A percentile compares a stretch with the other conserved stretches of the same genome.
Conservation (phyloP, 2,329 filamentous ascomycete genomes). For the Fusarium sambucinum region DNA sequence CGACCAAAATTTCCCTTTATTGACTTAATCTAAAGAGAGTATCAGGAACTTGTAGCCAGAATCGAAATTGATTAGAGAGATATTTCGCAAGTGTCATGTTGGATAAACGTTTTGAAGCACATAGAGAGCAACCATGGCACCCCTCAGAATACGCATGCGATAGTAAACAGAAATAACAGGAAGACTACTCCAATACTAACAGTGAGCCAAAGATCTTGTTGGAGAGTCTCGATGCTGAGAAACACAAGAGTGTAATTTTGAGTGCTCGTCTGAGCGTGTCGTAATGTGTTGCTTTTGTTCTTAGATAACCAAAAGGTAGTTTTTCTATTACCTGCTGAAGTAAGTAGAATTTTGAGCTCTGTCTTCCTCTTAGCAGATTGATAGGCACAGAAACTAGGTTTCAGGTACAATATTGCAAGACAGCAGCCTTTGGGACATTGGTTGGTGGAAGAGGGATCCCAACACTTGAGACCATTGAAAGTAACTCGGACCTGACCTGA, state of each 20-base stretch:
- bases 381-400: not conserved
- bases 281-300: not conserved
- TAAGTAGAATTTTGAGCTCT: not conserved
- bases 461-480: not conserved
- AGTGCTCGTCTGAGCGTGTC: not conserved
- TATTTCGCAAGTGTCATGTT: not conserved
- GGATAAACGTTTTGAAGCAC: not conserved
- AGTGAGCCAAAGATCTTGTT: not conserved
- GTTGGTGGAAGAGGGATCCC: not conserved
- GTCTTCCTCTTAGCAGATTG: not conserved
- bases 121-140: not conserved
- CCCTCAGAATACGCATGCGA: not conserved
- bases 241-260: not conserved
- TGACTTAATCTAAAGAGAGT: not conserved
- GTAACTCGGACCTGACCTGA: not conserved
- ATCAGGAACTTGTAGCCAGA: not conserved
- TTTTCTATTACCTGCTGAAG: not conserved
- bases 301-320: not conserved
- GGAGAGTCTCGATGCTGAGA: not conserved
- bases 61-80: not conserved
- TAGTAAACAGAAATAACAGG: not conserved
- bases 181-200: not conserved
- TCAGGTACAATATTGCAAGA: not conserved
- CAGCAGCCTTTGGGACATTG: not conserved
- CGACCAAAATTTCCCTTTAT: not conserved